Evolutionary conservation across 495 filamentous ascomycete species (phyloP), one percentile per base, ranked within the genome.

Genomic region (Penicillium coffeae): DNA sequence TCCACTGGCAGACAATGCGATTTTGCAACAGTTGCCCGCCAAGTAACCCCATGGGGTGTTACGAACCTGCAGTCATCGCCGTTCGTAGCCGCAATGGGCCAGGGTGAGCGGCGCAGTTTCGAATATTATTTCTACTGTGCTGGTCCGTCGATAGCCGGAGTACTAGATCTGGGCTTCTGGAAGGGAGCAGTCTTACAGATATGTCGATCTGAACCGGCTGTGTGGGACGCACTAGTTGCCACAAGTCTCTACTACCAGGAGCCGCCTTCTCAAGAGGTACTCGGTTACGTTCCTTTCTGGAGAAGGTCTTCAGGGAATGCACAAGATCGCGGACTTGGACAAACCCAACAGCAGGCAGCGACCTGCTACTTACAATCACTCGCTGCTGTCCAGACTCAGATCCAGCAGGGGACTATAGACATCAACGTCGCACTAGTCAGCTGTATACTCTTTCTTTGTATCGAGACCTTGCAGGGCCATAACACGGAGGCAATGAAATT

Each of bases 101-200:
- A 3, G 21, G 16, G 16, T 38, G 13, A 39, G 15, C 20, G 21
- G 4, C 45, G 14, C 25, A 34, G 27, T 67, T 42, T 65, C 72
- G 30, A 64, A 68, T 48, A 72, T 71, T 56, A 74, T 71, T 54
- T 67, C 67, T 54, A 51, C 65, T 37, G 58, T 63, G 32, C 67
- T 64, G 69, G 62, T 12, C 72, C 66, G 18, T 67, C 57, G 25
- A 59, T 73, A 12, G 75, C 69, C 3, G 71, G 65, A 16, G 62
- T 60, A 32, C 60, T 71, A 41, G 67, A 73, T 49, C 58, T 59
- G 30, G 55, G 55, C 47, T 77, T 79, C 48, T 78, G 74, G 75
- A 58, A 70, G 8, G 66, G 69, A 22, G 54, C 77, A 14, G 66
- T 78, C 14, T 63, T 77, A 22, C 74, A 77, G 52, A 64, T 72